Evolutionary conservation across 1,139 yeast species (phyloP), one percentile per base, ranked within the genome.

Genomic region (Hemisphaericaspora lyxosophila): DNA sequence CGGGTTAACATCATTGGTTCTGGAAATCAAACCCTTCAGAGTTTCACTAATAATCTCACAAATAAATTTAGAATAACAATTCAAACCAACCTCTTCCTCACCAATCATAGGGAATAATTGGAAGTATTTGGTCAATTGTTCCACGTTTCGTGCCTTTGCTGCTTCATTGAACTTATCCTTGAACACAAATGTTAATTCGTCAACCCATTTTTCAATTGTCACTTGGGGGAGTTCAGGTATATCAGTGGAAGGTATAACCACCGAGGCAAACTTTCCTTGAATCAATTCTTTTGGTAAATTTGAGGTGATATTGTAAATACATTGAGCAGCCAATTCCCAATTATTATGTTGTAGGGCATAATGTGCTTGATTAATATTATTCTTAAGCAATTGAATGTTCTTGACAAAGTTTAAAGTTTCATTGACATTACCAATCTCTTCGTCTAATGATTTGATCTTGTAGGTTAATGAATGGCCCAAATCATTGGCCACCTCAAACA

Each of bases 51-150:
- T 83, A 39, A 90, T 85, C 45, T 82, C 81, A 55, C 96, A 85
- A 36, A 92, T 86, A 57, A 92, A 92, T 50, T 74, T 78, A 7
- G 96, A 84, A 59, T 92, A 92, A 47, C 89, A 80, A 34, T 77
- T 78, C 36, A 94, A 64, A 0, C 99, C 99, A 15, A 75, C 64
- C 31, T 75, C 75, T 41, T 80, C 80, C 51, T 82, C 77, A 7
- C 86, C 85, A 26, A 94, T 83, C 42, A 89, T 68, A 4, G 99
- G 99, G 59, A 92, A 90, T 47, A 89, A 67, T 52, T 86, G 86
- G 62, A 92, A 92, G 56, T 79, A 86, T 39, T 80, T 71, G 0
- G 97, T 87, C 40, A 92, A 65, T 39, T 78, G 73, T 31, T 76
- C 80, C 42, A 86, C 86, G 53, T 88, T 80, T 43, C 78, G 78